Evolutionary conservation across 1,139 yeast genomes (phyloP).

Genomic region (Lodderomyces oxycetoniae): DNA sequence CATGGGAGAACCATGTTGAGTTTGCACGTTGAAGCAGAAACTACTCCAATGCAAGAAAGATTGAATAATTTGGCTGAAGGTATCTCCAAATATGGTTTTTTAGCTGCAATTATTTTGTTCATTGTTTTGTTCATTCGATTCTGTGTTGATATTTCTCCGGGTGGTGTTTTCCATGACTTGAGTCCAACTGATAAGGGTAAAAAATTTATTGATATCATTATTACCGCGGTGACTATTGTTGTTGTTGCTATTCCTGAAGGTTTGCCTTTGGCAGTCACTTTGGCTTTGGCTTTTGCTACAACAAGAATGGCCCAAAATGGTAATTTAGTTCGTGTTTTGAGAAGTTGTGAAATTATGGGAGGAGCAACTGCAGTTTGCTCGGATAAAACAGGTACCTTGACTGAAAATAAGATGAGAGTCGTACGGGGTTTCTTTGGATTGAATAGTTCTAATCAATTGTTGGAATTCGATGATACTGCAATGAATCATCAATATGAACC

Average conservation of each 20-base stretch:
- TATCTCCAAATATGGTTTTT: conserved; percentile 86
- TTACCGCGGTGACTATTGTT: conserved; percentile 85
- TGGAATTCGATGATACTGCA: conserved; percentile 43
- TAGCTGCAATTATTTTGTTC: conserved; percentile 77
- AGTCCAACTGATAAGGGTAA: conserved; percentile 77
- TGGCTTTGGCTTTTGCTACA: conserved; percentile 95
- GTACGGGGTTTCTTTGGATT: conserved; percentile 67
- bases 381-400: conserved; percentile 94
- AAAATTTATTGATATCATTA: conserved; percentile 75
- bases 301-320: conserved; percentile 97
- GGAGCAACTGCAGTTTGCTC: conserved; percentile 97
- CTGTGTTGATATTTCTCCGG: conserved; percentile 58
- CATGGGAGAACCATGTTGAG: conserved; percentile 90
- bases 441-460: conserved; percentile 12
- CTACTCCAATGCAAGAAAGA: conserved; percentile 85
- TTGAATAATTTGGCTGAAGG: conserved; percentile 83
- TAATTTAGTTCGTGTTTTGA: conserved; percentile 87
- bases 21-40: conserved; percentile 66
- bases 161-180: conserved; percentile 38
- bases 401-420: conserved; percentile 89
- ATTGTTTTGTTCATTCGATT: conserved; percentile 74
- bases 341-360: conserved; percentile 98
- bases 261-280: conserved; percentile 90
- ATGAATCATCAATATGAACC: conserved; percentile 16
- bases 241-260: conserved; percentile 99